A percentile compares a stretch with the other conserved stretches of the same genome.
Conservation (phyloP, 345 rosid species). For the Rhodomyrtus tomentosa region DNA sequence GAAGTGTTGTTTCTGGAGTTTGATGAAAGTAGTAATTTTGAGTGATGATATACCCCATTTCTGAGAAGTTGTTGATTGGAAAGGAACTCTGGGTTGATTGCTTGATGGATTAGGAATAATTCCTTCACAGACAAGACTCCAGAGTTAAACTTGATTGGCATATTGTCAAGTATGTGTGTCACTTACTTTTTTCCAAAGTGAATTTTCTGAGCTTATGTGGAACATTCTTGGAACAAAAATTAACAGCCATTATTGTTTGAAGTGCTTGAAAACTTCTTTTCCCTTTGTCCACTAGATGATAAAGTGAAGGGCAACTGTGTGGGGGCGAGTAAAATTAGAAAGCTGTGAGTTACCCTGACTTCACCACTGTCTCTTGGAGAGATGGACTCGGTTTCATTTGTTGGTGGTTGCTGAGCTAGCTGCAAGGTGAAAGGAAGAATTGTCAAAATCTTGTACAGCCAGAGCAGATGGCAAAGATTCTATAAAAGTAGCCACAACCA, state of each 20-base stretch:
- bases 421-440: neutral
- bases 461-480: neutral
- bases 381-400: slow-evolving; percentile 32
- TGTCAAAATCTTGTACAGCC: neutral
- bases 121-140: slow-evolving; percentile 21
- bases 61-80: slow-evolving; percentile 41
- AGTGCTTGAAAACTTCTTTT: neutral
- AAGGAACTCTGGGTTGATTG: slow-evolving; percentile 45
- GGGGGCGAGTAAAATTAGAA: neutral
- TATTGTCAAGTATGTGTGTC: neutral
- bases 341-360: slow-evolving; percentile 39
- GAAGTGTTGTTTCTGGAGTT: neutral
- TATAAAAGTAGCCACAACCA: neutral
- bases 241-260: neutral
- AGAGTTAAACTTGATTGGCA: neutral
- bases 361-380: slow-evolving; percentile 80
- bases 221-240: neutral
- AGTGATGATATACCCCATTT: slow-evolving; percentile 33
- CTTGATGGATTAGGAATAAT: slow-evolving; percentile 49
- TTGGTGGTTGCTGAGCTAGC: slow-evolving; percentile 27
- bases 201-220: neutral
- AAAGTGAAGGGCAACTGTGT: neutral
- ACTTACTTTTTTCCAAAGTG: neutral
- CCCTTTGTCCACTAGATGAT: neutral
- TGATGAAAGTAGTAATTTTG: neutral